Conservation (phyloP, 352 stramenopile species). For the Phytophthora megakarya region DNA sequence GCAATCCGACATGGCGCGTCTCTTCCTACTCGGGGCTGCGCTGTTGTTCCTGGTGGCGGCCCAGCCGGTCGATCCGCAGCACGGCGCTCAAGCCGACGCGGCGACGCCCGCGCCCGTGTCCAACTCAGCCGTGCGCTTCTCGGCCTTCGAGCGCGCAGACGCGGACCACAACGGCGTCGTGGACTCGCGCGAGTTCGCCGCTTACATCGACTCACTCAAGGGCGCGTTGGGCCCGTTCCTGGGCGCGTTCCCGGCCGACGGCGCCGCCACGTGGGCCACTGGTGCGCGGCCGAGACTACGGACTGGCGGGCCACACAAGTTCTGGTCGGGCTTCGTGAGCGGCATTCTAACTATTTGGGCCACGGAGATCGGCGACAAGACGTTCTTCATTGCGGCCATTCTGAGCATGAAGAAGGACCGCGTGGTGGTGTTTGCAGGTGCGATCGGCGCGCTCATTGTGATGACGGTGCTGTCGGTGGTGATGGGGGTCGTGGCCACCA, state of each 20-base stretch:
- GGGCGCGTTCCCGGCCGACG: slow-evolving; percentile 21
- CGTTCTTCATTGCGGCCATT: slow-evolving; percentile 99
- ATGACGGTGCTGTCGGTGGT: slow-evolving; percentile 99
- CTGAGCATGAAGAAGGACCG: slow-evolving; percentile 96
- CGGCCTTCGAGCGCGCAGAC: slow-evolving; percentile 72
- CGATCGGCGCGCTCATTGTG: slow-evolving; percentile 94
- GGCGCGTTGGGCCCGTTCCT: slow-evolving; percentile 61
- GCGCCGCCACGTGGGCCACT: slow-evolving; percentile 15
- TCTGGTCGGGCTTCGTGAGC: slow-evolving; percentile 88
- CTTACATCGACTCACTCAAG: slow-evolving; percentile 61
- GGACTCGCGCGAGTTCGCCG: slow-evolving; percentile 66
- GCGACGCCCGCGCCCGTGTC: slow-evolving; percentile 18
- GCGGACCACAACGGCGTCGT: slow-evolving; percentile 73
- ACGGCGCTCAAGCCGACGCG: slow-evolving; percentile 23
- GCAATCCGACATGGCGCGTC: slow-evolving; percentile 12
- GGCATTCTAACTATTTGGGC: slow-evolving; percentile 97
- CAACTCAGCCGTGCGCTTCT: slow-evolving; percentile 9
- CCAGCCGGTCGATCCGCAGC: slow-evolving; percentile 24
- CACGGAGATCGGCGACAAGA: slow-evolving; percentile 99
- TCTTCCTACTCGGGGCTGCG: slow-evolving; percentile 30
- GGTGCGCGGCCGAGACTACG: slow-evolving; percentile 38
- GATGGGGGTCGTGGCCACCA: slow-evolving; percentile 96
- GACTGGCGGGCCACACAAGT: slow-evolving; percentile 61
- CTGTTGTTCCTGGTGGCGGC: slow-evolving; percentile 26
- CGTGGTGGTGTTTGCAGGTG: slow-evolving; percentile 95